Conservation (phyloP, 148 eudicot genomes). For the Camellia granthamiana region DNA sequence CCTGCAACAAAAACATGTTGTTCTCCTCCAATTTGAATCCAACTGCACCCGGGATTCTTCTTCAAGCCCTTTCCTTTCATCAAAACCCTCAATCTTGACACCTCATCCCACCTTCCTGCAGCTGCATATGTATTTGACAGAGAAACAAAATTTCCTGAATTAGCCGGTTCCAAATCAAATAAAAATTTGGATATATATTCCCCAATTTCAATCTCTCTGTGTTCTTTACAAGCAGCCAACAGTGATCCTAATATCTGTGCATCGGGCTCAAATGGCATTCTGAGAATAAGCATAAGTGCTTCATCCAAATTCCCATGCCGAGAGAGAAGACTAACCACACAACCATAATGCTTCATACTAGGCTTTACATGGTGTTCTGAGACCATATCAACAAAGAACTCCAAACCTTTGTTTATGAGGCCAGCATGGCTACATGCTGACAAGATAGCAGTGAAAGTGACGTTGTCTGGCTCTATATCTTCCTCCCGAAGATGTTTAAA, state of each 20-base stretch:
- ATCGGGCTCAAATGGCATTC: conserved; percentile 33
- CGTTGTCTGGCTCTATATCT: conserved; percentile 36
- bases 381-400: conserved; percentile 32
- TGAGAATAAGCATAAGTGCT: conserved; percentile 28
- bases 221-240: conserved; percentile 39
- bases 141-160: conserved; percentile 36
- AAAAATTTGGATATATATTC: conserved; percentile 25
- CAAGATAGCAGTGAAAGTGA: conserved; percentile 46
- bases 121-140: conserved; percentile 43
- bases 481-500: conserved; percentile 31
- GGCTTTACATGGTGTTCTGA: conserved; percentile 25
- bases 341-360: conserved; percentile 41
- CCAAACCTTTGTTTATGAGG: conserved; percentile 31
- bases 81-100: conserved; percentile 29
- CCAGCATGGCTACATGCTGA: conserved; percentile 49
- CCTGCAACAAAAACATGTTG: conserved; percentile 43
- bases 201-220: conserved; percentile 32
- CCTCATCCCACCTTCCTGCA: conserved; percentile 41
- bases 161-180: conserved; percentile 27
- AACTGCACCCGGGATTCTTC: conserved; percentile 52
- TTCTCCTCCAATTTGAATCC: conserved; percentile 43
- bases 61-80: conserved; percentile 34
- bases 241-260: conserved; percentile 32
- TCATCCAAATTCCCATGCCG: conserved; percentile 36
- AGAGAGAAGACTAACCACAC: conserved; percentile 41